These are phyloP conservation scores for Acacia melanoxylon DNA, from an alignment of 306 rosid genomes.

Conservation along the genomic window DNA sequence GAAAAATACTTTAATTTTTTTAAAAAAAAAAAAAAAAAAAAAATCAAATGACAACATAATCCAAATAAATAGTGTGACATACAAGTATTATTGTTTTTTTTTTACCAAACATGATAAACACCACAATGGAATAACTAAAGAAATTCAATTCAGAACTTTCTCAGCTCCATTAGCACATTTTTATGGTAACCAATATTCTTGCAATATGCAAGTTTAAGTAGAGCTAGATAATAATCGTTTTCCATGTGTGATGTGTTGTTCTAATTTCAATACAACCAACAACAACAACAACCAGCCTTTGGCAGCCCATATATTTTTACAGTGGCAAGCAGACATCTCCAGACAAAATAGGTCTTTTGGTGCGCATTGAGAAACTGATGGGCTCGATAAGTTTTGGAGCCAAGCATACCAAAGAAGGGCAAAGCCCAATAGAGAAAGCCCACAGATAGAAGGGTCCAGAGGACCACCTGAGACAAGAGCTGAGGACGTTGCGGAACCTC, in stretches of 20 bases:
- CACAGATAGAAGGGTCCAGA: too few relatives aligned
- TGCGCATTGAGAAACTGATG: background rate
- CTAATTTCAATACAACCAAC: conserved; percentile 2
- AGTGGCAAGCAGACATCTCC: background rate
- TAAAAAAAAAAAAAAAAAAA: conserved; percentile 16
- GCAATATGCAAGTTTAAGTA: background rate
- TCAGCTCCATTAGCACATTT: background rate
- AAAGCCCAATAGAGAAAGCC: too few relatives aligned
- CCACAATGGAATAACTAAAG: conserved; percentile 25
- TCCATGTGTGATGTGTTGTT: background rate
- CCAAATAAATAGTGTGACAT: conserved; percentile 1
- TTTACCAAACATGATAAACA: background rate
- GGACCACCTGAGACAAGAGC: too few relatives aligned
- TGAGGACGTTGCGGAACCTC: too few relatives aligned
- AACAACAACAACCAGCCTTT: background rate
- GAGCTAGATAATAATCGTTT: background rate
- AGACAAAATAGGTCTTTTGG: background rate
- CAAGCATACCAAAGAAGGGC: too few relatives aligned
- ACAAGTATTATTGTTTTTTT: background rate
- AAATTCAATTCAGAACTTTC: background rate
- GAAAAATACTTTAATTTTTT: background rate
- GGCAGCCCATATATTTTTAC: background rate
- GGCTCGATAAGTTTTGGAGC: background rate
- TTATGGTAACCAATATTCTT: conserved; percentile 9
- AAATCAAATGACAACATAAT: conserved; percentile 19